Conservation (phyloP, 2,329 filamentous ascomycete species). For the Lachnellula arida region DNA sequence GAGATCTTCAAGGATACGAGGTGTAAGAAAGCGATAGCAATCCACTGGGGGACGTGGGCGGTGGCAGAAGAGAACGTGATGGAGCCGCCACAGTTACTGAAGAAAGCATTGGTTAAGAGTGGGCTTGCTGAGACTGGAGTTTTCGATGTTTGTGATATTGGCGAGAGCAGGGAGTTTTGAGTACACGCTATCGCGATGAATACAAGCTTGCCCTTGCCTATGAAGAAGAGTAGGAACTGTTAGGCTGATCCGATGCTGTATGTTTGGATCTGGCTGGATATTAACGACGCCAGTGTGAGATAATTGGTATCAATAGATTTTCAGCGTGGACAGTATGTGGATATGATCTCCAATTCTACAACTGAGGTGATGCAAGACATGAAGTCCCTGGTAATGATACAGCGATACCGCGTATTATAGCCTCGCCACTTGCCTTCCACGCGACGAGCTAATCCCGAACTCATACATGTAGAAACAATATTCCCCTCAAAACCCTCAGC, state of each 20-base stretch:
- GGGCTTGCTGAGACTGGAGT: constrained; percentile 50
- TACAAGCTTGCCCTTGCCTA: background rate
- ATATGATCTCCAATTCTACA: background rate
- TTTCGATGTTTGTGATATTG: constrained; percentile 13
- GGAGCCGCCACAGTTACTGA: constrained; percentile 71
- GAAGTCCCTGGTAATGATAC: background rate
- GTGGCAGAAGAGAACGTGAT: constrained; percentile 73
- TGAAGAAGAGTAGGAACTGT: background rate
- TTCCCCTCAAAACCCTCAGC: background rate
- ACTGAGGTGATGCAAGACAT: background rate
- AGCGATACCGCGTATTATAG: background rate
- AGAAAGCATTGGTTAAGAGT: constrained; percentile 62
- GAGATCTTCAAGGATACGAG: constrained; percentile 82
- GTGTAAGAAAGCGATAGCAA: constrained; percentile 71
- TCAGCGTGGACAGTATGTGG: background rate
- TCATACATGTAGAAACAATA: background rate
- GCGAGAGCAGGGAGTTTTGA: constrained; percentile 8
- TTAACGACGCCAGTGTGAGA: background rate
- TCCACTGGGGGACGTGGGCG: constrained; percentile 90
- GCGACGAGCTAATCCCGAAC: background rate
- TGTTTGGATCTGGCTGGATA: background rate
- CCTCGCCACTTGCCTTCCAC: background rate
- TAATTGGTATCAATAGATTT: background rate
- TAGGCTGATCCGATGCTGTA: background rate
- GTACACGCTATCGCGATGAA: background rate